These are phyloP conservation scores for Crithidia brevicula DNA, from an alignment of 208 protist genomes.

Conservation along the genomic window DNA sequence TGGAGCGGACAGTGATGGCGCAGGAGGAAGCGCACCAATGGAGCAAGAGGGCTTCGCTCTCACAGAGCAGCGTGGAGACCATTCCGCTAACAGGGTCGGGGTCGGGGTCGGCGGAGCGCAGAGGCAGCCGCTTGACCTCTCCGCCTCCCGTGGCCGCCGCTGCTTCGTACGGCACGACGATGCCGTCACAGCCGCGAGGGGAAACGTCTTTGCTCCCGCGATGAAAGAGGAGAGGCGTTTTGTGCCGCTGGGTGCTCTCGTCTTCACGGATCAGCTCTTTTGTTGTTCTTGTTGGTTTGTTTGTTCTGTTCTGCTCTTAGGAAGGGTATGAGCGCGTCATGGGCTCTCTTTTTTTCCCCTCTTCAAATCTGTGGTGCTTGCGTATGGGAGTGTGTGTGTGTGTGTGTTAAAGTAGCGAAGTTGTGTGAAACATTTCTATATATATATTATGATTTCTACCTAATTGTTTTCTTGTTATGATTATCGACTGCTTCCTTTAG, in stretches of 20 bases:
- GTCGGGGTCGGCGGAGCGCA: background rate
- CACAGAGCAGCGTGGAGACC: slow-evolving; percentile 17
- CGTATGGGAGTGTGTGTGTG: background rate
- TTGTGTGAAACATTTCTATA: too few relatives aligned
- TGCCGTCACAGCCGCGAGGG: background rate
- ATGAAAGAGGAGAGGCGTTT: too few relatives aligned
- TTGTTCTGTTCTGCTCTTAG: background rate
- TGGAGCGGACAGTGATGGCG: slow-evolving; percentile 19
- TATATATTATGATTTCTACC: background rate
- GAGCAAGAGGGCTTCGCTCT: background rate
- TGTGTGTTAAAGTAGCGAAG: background rate
- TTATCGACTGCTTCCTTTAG: too few relatives aligned
- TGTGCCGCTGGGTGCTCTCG: too few relatives aligned
- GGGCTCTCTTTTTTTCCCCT: too few relatives aligned
- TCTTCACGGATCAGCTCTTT: background rate
- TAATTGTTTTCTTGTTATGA: too few relatives aligned
- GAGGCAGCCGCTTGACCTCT: background rate
- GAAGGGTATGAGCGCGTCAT: background rate
- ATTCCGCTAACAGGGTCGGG: slow-evolving; percentile 9
- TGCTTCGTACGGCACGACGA: slow-evolving; percentile 21
- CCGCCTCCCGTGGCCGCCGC: background rate
- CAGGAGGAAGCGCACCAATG: slow-evolving; percentile 3
- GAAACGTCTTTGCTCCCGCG: background rate
- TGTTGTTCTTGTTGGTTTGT: background rate
- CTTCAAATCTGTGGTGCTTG: too few relatives aligned